These are phyloP conservation scores for Moniliophthora roreri DNA, from an alignment of 1,284 basidiomycete genomes.

Conservation along the genomic window DNA sequence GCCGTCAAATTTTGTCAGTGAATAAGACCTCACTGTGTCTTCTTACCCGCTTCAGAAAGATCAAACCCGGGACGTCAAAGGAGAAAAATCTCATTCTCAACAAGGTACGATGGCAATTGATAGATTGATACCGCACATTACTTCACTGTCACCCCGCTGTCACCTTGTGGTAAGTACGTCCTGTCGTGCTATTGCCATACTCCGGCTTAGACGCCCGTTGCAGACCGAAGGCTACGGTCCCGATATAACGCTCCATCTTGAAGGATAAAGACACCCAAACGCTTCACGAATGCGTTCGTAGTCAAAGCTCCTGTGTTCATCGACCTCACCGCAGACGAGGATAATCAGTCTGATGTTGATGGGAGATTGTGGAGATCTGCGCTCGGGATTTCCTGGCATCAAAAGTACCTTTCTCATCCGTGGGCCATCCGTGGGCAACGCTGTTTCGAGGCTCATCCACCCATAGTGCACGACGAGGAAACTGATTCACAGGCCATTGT, in stretches of 20 bases:
- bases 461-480: no score
- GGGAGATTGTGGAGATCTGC: not conserved
- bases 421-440: not conserved
- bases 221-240: no score
- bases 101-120: no score
- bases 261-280: not conserved
- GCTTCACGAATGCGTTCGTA: not conserved
- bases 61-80: no score
- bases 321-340: slow-evolving; percentile 1
- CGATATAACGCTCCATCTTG: not conserved
- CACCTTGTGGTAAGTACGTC: no score
- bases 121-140: no score
- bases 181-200: no score
- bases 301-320: not conserved
- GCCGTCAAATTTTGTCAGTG: slow-evolving; percentile 21
- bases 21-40: slow-evolving; percentile 1
- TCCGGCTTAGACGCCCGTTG: no score
- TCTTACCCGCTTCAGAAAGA: no score
- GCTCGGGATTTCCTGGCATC: not conserved
- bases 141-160: no score
- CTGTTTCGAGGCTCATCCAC: not conserved
- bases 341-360: not conserved
- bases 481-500: not conserved
- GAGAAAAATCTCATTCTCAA: no score
- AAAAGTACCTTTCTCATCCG: not conserved